Conservation (phyloP, 83 land plant genomes). For the Isoetes engelmannii region DNA sequence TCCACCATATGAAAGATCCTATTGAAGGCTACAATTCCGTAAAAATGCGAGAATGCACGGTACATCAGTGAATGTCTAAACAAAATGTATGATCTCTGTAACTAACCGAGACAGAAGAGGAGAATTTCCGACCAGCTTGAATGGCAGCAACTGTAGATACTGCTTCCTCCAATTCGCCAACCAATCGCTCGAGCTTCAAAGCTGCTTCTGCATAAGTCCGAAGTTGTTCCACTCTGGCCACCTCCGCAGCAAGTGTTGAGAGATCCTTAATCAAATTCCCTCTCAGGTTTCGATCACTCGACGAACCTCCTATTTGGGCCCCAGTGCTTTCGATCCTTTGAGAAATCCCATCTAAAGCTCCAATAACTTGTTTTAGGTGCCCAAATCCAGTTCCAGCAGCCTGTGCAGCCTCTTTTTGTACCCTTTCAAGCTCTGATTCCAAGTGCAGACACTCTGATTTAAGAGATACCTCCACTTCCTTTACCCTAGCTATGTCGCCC, state of each 20-base stretch:
- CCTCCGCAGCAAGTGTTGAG: slow-evolving; percentile 63
- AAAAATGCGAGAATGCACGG: neutral
- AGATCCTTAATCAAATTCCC: slow-evolving; percentile 43
- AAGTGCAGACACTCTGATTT: too few relatives aligned
- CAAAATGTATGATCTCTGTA: neutral
- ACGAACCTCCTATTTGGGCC: too few relatives aligned
- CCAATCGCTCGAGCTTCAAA: slow-evolving; percentile 59
- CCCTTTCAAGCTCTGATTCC: too few relatives aligned
- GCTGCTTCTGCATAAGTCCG: slow-evolving; percentile 84
- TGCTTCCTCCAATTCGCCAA: slow-evolving; percentile 93
- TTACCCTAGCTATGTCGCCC: too few relatives aligned
- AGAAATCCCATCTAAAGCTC: too few relatives aligned
- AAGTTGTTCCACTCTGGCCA: slow-evolving; percentile 73
- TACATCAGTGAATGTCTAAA: neutral
- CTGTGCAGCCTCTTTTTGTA: too few relatives aligned
- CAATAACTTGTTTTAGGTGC: too few relatives aligned
- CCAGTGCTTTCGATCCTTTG: too few relatives aligned
- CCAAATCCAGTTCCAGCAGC: too few relatives aligned
- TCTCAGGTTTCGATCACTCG: too few relatives aligned
- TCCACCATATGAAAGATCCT: neutral
- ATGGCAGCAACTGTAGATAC: slow-evolving; percentile 43
- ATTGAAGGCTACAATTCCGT: neutral
- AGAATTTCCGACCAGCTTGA: neutral
- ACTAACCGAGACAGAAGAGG: neutral
- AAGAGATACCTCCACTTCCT: too few relatives aligned